Evolutionary conservation across 208 protist species (phyloP), one percentile per base, ranked within the genome.

Genomic region (Wallacemonas sp.): DNA sequence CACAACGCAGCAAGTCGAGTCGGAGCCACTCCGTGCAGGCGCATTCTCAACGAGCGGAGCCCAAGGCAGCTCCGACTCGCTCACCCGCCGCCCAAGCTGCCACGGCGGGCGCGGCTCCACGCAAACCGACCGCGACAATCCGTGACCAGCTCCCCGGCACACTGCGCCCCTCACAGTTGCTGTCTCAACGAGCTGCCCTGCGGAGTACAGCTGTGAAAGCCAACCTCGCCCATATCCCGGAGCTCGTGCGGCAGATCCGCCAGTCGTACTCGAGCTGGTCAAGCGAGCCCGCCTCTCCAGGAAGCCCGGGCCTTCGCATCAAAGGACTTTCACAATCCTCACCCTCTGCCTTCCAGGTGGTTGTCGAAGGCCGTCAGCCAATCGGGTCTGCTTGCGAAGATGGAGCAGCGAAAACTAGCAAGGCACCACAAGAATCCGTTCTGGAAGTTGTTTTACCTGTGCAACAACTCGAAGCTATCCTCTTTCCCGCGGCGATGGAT

Each of bases 401-500:
- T n/a, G 41, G 39, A 16, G 26, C n/a, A 17, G 46, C 23, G 26
- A 46, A 56, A 30, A 16, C 52, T 17, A 3, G 11, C 52, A 58
- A 24, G 27, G 6, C 1, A 11, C 4, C 52, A 8, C 52, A 16
- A 34, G 52, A 39, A 34, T 0, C 6, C 1, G 61, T 57, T 4
- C 24, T 3, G 14, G 47, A 66, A 30, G 17, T 46, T 14, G 29
- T 66, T 2, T 11, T 55, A 21, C 17, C 38, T 4, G 34, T 66
- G n/a, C 61, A 49, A 12, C 46, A 55, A 27, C 46, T 66, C 19
- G 61, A 46, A 46, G 61, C 61, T 12, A 32, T 66, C 9, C 33
- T 66, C 46, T 66, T 66, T 21, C 61, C 61, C 26, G 11, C 33
- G 5, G 19, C 26, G n/a, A 58, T 58, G 52, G 52, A 58, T 33